phyloP scores from a whole-genome alignment of 2,329 filamentous ascomycete species.

The Cytospora piceicola region DNA sequence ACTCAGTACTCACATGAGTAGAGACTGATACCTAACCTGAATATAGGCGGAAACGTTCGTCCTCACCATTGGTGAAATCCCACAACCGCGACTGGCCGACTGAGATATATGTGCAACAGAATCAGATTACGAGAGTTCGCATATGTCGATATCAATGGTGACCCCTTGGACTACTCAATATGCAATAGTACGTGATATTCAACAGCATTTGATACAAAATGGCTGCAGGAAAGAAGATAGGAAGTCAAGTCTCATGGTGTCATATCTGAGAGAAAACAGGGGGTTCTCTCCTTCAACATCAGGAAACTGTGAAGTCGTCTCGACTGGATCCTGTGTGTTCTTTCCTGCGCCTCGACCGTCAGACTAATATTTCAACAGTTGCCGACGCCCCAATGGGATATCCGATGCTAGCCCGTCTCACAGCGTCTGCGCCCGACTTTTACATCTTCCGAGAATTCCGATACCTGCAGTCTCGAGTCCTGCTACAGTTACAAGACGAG shows the following conservation, averaged over 20 bases:
- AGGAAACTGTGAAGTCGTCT: not conserved
- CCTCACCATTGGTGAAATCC: not conserved
- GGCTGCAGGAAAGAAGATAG: too few relatives aligned
- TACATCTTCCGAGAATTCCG: conserved; percentile 13
- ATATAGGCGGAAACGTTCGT: not conserved
- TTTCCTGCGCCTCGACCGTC: not conserved
- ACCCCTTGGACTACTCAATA: not conserved
- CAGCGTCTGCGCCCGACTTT: not conserved
- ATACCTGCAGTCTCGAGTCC: conserved; percentile 8
- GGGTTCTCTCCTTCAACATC: too few relatives aligned
- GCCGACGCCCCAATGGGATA: not conserved
- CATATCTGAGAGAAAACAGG: too few relatives aligned
- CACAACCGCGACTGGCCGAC: too few relatives aligned
- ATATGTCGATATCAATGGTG: not conserved
- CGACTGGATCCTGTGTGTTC: not conserved
- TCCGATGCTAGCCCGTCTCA: conserved; percentile 9
- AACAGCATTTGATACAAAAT: not conserved
- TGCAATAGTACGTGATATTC: not conserved
- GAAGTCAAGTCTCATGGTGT: too few relatives aligned
- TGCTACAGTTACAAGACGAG: conserved; percentile 8
- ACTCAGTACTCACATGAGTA: too few relatives aligned
- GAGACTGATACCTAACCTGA: too few relatives aligned
- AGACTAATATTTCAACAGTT: not conserved
- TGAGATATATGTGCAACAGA: not conserved
- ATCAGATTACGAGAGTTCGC: not conserved